Evolutionary conservation across 805 yeast genomes (phyloP), one percentile per base, ranked within the genome.

Genomic region (Cyberlindnera xishuangbannaensis): DNA sequence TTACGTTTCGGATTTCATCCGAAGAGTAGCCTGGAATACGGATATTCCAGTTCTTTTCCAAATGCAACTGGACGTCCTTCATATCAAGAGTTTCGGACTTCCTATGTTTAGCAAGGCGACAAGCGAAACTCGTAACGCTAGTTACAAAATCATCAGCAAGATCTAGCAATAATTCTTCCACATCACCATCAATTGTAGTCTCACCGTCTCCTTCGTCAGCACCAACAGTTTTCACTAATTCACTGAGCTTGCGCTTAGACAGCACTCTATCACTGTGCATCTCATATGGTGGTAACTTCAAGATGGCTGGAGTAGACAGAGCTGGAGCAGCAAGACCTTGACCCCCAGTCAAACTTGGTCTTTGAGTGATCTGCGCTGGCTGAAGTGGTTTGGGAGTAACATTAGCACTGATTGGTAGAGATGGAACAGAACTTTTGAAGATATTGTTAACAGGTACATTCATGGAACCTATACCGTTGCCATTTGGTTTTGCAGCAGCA

Each of bases 81-180:
- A 83, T 85, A 45, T 90, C 97, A 17, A 92, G 65, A 23, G 81
- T 73, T 40, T 90, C 95, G 6, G 85, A 76, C 52, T 84, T 86
- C 47, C 99, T 72, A 54, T 90, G 97, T 56, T 92, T 92, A 15
- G 99, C 97, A 44, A 92, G 67, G 34, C 94, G 73, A 55, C 97
- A 90, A 1, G 97, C 95, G 64, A 92, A 92, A 3, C 86, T 69
- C 0, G 97, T 87, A 3, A 94, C 95, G 30, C 84, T 79, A 7
- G 83, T 73, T 12, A 92, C 92, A 53, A 92, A 92, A 53, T 92
- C 97, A 58, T 92, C 99, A 0, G 98, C 97, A 30, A 92, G 63
- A 57, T 92, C 98, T 27, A 92, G 65, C 22, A 92, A 62, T 25
- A 92, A 62, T 47, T 90, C 97, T 57, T 88, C 96, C 13, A 86